Evolutionary conservation across 1,139 yeast species (phyloP), one percentile per base, ranked within the genome.

Genomic region (Saccharomyces uvarum): DNA sequence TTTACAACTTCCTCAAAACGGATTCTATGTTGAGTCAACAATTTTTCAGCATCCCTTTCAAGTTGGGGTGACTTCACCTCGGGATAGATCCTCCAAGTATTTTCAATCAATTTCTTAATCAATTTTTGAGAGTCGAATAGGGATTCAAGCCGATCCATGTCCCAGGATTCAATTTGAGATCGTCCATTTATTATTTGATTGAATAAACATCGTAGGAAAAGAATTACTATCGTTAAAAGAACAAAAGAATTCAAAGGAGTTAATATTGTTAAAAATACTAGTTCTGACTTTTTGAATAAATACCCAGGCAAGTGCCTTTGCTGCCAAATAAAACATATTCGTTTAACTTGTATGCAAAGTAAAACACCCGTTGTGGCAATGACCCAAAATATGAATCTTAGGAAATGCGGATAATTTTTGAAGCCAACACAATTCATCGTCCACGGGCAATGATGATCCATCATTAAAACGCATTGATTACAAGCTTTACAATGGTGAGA

Each of bases 121-220:
- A 70, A 53, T 41, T 57, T 60, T 47, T 56, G 57, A 11, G 59
- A 57, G 38, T 64, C 53, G 44, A 57, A 65, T 24, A 65, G 50
- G 28, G 83, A 76, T 55, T 83, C 89, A 1, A 89, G 74, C 57
- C 98, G 77, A 61, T 93, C 98, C 72, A 78, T 73, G 64, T 93
- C 98, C 99, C 99, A 93, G 2, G 79, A 75, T 70, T 93, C 99
- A 56, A 93, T 91, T 68, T 89, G 96, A 2, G 98, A 84, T 79
- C 82, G 85, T n/a, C 97, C 97, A 46, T 75, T 74, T 53, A 81
- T 66, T 2, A 79, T 63, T 60, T 82, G 74, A 63, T 84, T 82
- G 53, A 75, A 69, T 2, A 85, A 38, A 56, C 91, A 85, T 58
- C 97, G 77, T 2, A 84, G 55, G 28, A 83, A 74, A 54, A 93